Evolutionary conservation across 2,329 filamentous ascomycete genomes (phyloP), one percentile per base, ranked within the genome.

Genomic region (Clonostachys chloroleuca): DNA sequence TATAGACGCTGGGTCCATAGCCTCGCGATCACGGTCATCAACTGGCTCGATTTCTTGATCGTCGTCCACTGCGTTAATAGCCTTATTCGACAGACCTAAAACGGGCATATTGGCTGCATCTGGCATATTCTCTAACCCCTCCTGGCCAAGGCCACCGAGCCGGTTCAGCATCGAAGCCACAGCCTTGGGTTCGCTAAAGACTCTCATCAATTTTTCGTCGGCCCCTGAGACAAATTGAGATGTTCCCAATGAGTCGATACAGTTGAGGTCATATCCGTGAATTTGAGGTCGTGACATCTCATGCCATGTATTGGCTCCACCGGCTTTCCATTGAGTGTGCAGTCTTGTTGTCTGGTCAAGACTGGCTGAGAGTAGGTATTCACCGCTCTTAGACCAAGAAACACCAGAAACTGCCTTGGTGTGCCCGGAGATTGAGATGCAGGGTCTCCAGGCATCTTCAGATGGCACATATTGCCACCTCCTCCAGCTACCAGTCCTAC

Each of bases 231-330:
- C 86, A 61, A 99, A 99, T 55, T 86, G 86, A 8, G 81, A 77
- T 8, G 79, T 67, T 8, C 82, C 84, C 6, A 96, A 74, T 1
- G 84, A 80, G 59, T 91, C 87, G 52, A 97, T 84, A 64, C 94
- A 97, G 72, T 97, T 99, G 47, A 99, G 78, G 64, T 99, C 92
- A 64, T 99, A 99, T 36, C 94, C 94, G 63, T 99, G 94, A 54
- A 99, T 99, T 64, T 99, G 94, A 5, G 94, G 94, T 44, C 94
- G 78, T 1, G 92, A 87, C 73, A 97, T 91, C 65, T 99, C 94
- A 66, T 97, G 92, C 94, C 94, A 99, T 12, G 89, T 90, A 30
- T 57, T 52, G 5, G 47, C 47, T 7, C 52, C 54, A 6, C 57
- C 49, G 16, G 74, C 72, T 50, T 77, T 78, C 94, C 92, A 97